Evolutionary conservation across 2,329 filamentous ascomycete genomes (phyloP).

Genomic region (Ambrosiella xylebori): DNA sequence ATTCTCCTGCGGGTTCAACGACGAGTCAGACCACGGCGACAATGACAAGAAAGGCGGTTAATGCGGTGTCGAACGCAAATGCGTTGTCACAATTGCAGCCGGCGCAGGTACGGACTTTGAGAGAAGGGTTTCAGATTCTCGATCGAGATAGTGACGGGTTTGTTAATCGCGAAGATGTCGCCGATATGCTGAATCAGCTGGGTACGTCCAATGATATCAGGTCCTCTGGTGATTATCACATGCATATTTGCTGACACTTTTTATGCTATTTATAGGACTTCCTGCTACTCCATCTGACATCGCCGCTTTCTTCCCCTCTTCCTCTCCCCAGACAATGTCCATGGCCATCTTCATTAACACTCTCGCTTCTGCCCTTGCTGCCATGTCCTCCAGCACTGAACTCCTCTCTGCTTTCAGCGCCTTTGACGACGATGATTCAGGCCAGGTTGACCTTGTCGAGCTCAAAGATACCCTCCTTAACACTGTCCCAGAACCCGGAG

Average conservation of each 20-base stretch:
- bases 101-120: conserved; percentile 67
- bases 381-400: conserved; percentile 62
- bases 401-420: conserved; percentile 81
- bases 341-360: conserved; percentile 75
- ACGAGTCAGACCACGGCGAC: conserved; percentile 3
- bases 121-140: conserved; percentile 85
- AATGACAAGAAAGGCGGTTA: conserved; percentile 11
- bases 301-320: conserved; percentile 67
- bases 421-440: conserved; percentile 90
- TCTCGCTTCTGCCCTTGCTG: conserved; percentile 55
- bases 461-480: conserved; percentile 68
- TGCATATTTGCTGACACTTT: background rate
- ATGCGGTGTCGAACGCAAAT: conserved; percentile 24
- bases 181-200: conserved; percentile 72
- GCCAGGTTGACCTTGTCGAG: conserved; percentile 72
- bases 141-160: conserved; percentile 76
- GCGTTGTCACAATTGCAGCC: conserved; percentile 59
- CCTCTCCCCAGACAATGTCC: conserved; percentile 53
- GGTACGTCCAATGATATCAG: conserved; percentile 30
- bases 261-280: conserved; percentile 36
- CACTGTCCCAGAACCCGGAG: conserved; percentile 61
- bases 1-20: conserved; percentile 5
- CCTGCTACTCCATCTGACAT: conserved; percentile 54
- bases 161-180: conserved; percentile 67
- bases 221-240: background rate